phyloP scores from a whole-genome alignment of 805 yeast species.

The Lachancea fermentati region DNA sequence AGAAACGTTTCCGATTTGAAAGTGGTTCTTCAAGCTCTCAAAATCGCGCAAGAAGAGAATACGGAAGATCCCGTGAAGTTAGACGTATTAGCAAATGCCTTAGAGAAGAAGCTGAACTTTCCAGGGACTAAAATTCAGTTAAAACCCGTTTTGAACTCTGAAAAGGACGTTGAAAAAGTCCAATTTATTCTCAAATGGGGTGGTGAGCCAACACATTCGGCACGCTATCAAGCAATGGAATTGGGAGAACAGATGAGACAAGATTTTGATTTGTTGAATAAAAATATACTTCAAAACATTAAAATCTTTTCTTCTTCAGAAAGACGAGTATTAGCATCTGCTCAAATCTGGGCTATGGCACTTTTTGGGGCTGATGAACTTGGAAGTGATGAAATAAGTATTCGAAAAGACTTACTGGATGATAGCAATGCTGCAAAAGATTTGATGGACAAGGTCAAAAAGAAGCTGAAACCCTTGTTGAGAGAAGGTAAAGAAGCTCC shows the following conservation, averaged over 20 bases:
- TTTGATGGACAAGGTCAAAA: constrained; percentile 94
- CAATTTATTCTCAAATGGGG: constrained; percentile 98
- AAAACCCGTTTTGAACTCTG: constrained; percentile 73
- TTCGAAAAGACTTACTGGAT: constrained; percentile 86
- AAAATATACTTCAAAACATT: constrained; percentile 77
- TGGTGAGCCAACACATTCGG: constrained; percentile 98
- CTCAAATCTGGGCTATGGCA: constrained; percentile 79
- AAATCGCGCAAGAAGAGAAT: constrained; percentile 69
- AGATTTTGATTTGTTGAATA: constrained; percentile 79
- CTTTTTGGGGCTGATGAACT: constrained; percentile 64
- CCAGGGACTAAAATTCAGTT: constrained; percentile 97
- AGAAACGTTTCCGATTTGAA: constrained; percentile 81
- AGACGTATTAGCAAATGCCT: constrained; percentile 68
- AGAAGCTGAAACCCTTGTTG: constrained; percentile 86
- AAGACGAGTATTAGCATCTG: constrained; percentile 89
- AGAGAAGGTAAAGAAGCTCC: constrained; percentile 97
- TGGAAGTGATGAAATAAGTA: constrained; percentile 72
- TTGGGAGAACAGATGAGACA: constrained; percentile 95
- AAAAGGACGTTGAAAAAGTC: constrained; percentile 81
- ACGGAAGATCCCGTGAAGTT: constrained; percentile 79
- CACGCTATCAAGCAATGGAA: constrained; percentile 88
- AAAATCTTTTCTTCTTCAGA: constrained; percentile 88
- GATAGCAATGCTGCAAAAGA: constrained; percentile 98
- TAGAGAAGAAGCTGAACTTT: constrained; percentile 80
- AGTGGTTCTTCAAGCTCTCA: constrained; percentile 80